Evolutionary conservation across 768 basidiomycete genomes (phyloP).

Genomic region (Astraeus odoratus): DNA sequence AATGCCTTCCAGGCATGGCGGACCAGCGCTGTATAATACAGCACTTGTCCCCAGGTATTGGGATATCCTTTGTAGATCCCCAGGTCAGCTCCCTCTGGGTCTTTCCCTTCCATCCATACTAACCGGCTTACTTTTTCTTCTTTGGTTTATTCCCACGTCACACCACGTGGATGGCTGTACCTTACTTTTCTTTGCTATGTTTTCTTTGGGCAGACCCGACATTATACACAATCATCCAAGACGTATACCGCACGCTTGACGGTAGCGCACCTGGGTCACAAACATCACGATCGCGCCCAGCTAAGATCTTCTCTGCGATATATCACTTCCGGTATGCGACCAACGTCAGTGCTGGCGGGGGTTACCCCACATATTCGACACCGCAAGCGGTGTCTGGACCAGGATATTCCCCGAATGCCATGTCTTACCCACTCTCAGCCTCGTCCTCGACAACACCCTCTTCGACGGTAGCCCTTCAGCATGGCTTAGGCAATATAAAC

Average conservation of each 20-base stretch:
- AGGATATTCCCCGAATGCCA: neutral
- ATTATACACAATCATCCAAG: constrained; percentile 59
- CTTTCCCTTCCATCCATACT: neutral
- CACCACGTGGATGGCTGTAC: neutral
- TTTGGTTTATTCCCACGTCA: neutral
- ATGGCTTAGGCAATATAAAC: neutral
- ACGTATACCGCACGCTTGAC: constrained; percentile 36
- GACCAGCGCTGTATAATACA: constrained; percentile 49
- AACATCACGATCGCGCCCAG: constrained; percentile 38
- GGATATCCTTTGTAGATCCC: constrained; percentile 47
- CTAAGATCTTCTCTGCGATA: constrained; percentile 42
- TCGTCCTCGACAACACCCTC: neutral
- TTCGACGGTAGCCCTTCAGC: neutral
- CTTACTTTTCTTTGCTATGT: neutral
- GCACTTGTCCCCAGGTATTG: constrained; percentile 59
- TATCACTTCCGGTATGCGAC: constrained; percentile 43
- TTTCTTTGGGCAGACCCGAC: constrained; percentile 49
- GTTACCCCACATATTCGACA: neutral
- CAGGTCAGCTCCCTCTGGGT: constrained; percentile 34
- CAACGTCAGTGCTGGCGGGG: neutral
- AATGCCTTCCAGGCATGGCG: constrained; percentile 11
- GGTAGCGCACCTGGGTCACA: constrained; percentile 18
- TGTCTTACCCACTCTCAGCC: neutral
- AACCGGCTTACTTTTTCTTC: neutral
- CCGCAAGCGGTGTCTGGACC: neutral